Evolutionary conservation across 2,329 filamentous ascomycete species (phyloP), one percentile per base, ranked within the genome.

Genomic region (Emergomyces pasteurianus): DNA sequence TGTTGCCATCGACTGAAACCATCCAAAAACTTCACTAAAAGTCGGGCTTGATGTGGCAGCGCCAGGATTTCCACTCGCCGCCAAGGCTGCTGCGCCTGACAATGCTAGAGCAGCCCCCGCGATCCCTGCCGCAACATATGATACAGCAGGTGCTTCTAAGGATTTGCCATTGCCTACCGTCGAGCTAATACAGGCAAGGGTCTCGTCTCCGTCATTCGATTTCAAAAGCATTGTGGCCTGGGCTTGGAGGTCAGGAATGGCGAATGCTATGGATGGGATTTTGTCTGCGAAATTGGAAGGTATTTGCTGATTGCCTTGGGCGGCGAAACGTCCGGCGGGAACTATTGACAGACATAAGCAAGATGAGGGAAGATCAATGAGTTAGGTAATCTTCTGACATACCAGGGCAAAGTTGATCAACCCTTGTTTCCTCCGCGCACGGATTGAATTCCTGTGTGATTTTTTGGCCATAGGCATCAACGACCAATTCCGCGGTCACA

Each of bases 1-100:
- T 79, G 94, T 88, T 34, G 94, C 91, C 80, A 97, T 88, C 57
- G 88, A 87, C 75, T 97, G 92, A 74, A 97, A 96, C 84, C 89
- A 95, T 63, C 87, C 86, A 66, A 96, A 82, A 55, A 95, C 86
- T 70, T 96, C 90, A 52, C 81, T 81, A 72, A 97, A 96, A 59
- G 87, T 89, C 31, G 94, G 94, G 67, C 90, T 94, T 47, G 86
- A 79, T 12, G 87, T 81, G 1, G 84, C 80, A 14, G 80, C 79
- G 16, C 86, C 88, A 12, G 81, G 77, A 23, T 81, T 80, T 21
- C 86, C 74, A 9, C 81, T 83, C 43, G 84, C 80, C 57, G 83
- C 83, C 21, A 87, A 75, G 36, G 91, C 88, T 31, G 88, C 86
- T 7, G 88, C 74, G 21, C 89, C 89, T 10, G 86, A 85, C 47